Evolutionary conservation across 176 grass and related monocot genomes (phyloP), one percentile per base, ranked within the genome.

Genomic region (Aegilops bicornis): DNA sequence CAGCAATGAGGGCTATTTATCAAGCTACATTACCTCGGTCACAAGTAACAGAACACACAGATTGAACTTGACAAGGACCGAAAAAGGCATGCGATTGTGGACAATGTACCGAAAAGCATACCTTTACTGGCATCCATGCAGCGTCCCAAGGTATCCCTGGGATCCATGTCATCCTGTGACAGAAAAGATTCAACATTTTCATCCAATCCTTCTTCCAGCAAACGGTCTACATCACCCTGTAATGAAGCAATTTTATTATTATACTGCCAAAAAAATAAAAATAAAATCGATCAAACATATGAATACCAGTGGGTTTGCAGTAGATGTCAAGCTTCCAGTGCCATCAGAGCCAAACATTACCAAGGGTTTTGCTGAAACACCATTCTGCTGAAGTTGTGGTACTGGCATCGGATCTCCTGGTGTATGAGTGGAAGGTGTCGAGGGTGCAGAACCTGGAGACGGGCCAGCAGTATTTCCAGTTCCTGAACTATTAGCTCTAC

Each of bases 101-200:
- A n/a, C n/a, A n/a, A n/a, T n/a, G n/a, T n/a, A n/a, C n/a, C n/a
- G n/a, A n/a, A 88, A 83, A 73, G 19, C 69, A 48, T 72, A 99
- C 97, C 97, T 93, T 99, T 99, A 73, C 90, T 79, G 10, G 89
- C 92, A 94, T 97, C 97, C 94, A 97, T 94, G 74, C 85, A 86
- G 64, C 94, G 92, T 25, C 94, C 97, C 87, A 94, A 47, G 31
- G 79, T 73, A 58, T 99, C 97, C 87, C 97, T 99, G 67, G 94
- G 94, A 89, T 99, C 97, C 61, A 93, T 89, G 47, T 99, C 97
- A 93, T 99, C 97, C 71, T 94, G 97, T 69, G 97, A 99, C 91
- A 99, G 81, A 93, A 97, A 99, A 69, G 97, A 99, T 82, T 99
- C 97, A 32, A 99, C 97, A 82, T 99, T 99, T 77, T 99, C 97